Conservation (phyloP, 805 yeast species). For the Metschnikowia reukaufii region DNA sequence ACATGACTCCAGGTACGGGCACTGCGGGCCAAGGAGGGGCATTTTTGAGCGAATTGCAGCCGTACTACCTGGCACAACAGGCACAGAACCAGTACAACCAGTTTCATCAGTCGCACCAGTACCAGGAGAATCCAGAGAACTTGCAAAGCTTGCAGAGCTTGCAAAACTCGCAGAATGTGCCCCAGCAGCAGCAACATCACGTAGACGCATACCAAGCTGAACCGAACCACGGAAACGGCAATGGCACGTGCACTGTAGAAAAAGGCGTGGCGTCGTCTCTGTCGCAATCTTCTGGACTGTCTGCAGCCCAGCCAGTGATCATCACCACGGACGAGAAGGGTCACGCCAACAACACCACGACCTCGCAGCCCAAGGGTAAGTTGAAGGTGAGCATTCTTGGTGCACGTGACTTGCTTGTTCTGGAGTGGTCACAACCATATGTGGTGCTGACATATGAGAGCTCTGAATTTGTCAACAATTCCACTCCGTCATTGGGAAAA, state of each 20-base stretch:
- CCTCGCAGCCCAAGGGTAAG: constrained; percentile 70
- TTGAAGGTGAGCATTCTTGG: constrained; percentile 77
- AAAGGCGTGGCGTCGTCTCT: constrained; percentile 1
- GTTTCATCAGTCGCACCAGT: too few species aligned
- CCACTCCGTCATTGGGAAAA: constrained; percentile 55
- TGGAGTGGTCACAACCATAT: constrained; percentile 68
- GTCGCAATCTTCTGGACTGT: constrained; percentile 13
- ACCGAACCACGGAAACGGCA: constrained; percentile 15
- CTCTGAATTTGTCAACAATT: constrained; percentile 84
- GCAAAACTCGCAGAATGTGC: too few species aligned
- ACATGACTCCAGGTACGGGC: constrained; percentile 6
- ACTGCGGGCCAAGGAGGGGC: background rate
- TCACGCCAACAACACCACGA: constrained; percentile 26
- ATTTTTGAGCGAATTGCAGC: constrained; percentile 20
- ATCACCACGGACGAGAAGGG: constrained; percentile 45
- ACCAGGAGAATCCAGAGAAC: too few species aligned
- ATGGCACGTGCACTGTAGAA: background rate
- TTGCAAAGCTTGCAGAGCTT: too few species aligned
- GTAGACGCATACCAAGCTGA: constrained; percentile 24
- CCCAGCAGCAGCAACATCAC: constrained; percentile 3
- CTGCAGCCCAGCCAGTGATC: constrained; percentile 26
- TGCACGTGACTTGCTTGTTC: constrained; percentile 66
- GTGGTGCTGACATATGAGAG: constrained; percentile 91
- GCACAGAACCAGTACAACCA: background rate
- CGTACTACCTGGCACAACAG: constrained; percentile 17